phyloP scores from a whole-genome alignment of 352 stramenopile genomes.

The Phytophthora sansomeana region DNA sequence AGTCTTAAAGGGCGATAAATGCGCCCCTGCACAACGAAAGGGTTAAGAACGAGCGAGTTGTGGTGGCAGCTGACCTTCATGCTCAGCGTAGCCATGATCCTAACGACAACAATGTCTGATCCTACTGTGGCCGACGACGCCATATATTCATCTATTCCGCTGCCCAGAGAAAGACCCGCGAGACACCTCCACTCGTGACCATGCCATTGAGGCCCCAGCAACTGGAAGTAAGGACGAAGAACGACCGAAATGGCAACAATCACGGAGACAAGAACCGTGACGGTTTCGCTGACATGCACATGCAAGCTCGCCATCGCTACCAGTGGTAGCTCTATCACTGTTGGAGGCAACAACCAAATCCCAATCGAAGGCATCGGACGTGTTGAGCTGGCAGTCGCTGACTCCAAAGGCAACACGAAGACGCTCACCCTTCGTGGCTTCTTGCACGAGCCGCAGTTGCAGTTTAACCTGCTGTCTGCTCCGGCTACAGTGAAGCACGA shows the following conservation, averaged over 20 bases:
- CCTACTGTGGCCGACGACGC: neutral
- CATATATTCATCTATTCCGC: neutral
- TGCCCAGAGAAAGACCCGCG: neutral
- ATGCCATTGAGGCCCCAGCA: constrained; percentile 2
- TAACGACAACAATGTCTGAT: neutral
- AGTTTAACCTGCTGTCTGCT: no score
- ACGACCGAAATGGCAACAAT: neutral
- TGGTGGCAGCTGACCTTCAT: neutral
- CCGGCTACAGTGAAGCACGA: constrained; percentile 9
- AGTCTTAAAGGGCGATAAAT: no score
- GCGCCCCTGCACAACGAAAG: no score
- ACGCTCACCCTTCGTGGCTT: no score
- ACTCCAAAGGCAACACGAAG: constrained; percentile 26
- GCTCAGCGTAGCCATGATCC: neutral
- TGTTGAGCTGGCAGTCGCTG: constrained; percentile 17
- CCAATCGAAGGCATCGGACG: constrained; percentile 15
- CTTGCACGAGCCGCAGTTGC: no score
- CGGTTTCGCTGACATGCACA: no score
- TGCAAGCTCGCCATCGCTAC: neutral
- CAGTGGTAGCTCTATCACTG: constrained; percentile 17
- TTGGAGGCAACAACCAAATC: no score
- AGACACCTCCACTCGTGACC: neutral
- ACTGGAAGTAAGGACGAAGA: neutral
- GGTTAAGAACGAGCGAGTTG: neutral
- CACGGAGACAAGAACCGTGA: neutral